These are phyloP conservation scores for Agrocybe pediades DNA, from an alignment of 768 basidiomycete species.

Conservation along the genomic window DNA sequence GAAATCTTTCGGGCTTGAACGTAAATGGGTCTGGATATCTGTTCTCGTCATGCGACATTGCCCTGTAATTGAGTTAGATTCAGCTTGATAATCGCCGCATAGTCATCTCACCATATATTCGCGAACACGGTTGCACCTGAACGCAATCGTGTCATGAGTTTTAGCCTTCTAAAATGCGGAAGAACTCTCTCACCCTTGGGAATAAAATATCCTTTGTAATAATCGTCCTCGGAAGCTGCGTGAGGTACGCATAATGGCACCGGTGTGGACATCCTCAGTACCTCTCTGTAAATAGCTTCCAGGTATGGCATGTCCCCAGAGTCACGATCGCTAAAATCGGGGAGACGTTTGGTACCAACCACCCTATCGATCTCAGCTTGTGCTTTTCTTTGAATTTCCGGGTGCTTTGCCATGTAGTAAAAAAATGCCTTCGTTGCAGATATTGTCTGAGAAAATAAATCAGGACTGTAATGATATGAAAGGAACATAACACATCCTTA, in stretches of 20 bases:
- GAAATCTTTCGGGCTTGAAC: constrained; percentile 32
- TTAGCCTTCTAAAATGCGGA: no score
- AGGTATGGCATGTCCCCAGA: constrained; percentile 26
- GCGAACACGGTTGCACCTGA: constrained; percentile 14
- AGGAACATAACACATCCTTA: background rate
- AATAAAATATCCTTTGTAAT: constrained; percentile 31
- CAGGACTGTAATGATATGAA: no score
- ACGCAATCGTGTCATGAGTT: no score
- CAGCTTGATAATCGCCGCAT: background rate
- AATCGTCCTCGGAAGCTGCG: constrained; percentile 21
- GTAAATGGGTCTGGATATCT: constrained; percentile 22
- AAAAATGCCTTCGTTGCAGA: constrained; percentile 23
- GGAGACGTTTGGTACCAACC: constrained; percentile 30
- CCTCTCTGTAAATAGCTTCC: constrained; percentile 19
- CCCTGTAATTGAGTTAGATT: constrained; percentile 6
- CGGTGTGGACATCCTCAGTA: constrained; percentile 1
- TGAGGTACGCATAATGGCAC: background rate
- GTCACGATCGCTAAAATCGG: constrained; percentile 25
- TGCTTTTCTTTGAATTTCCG: constrained; percentile 32
- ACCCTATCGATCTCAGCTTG: constrained; percentile 36
- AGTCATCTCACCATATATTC: constrained; percentile 20
- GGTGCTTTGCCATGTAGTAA: constrained; percentile 29
- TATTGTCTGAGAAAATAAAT: constrained; percentile 8
- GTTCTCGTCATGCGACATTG: constrained; percentile 26
- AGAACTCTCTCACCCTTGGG: constrained; percentile 20